These are phyloP conservation scores for Suillus lakei DNA, from an alignment of 768 basidiomycete species.

Conservation along the genomic window DNA sequence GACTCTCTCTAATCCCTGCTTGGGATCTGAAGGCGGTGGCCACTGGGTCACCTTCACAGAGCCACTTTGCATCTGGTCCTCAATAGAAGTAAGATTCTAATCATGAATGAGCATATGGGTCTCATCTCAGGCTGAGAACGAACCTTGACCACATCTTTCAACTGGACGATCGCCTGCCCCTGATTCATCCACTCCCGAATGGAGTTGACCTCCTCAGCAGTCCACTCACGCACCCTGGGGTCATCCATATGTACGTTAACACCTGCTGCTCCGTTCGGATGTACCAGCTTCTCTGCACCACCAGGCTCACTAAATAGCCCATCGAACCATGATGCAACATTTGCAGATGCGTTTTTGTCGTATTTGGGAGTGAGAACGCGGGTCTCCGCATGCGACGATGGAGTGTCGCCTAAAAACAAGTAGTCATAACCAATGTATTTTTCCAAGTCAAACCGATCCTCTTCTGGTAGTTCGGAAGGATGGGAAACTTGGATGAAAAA, in stretches of 20 bases:
- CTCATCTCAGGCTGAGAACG: neutral
- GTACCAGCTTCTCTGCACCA: conserved; percentile 22
- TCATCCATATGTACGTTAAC: conserved; percentile 32
- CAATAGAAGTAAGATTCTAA: conserved; percentile 23
- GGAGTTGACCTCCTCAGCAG: conserved; percentile 37
- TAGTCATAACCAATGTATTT: conserved; percentile 4
- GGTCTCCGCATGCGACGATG: conserved; percentile 17
- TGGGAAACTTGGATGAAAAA: conserved; percentile 32
- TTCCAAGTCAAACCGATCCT: conserved; percentile 1
- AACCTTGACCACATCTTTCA: conserved; percentile 36
- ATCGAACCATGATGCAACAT: conserved; percentile 34
- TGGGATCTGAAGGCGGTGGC: conserved; percentile 16
- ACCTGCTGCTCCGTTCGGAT: conserved; percentile 19
- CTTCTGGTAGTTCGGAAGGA: conserved; percentile 16
- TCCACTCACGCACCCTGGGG: conserved; percentile 46
- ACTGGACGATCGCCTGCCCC: conserved; percentile 29
- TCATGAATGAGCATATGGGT: neutral
- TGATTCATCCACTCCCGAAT: conserved; percentile 44
- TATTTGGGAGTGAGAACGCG: conserved; percentile 22
- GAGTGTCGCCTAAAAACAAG: conserved; percentile 9
- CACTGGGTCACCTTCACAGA: conserved; percentile 13
- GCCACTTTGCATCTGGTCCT: conserved; percentile 15
- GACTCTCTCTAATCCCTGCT: conserved; percentile 11
- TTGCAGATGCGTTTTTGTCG: conserved; percentile 39
- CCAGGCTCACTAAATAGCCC: conserved; percentile 30